Conservation (phyloP, 129 eudicot species). For the Chrysanthemum seticuspe region DNA sequence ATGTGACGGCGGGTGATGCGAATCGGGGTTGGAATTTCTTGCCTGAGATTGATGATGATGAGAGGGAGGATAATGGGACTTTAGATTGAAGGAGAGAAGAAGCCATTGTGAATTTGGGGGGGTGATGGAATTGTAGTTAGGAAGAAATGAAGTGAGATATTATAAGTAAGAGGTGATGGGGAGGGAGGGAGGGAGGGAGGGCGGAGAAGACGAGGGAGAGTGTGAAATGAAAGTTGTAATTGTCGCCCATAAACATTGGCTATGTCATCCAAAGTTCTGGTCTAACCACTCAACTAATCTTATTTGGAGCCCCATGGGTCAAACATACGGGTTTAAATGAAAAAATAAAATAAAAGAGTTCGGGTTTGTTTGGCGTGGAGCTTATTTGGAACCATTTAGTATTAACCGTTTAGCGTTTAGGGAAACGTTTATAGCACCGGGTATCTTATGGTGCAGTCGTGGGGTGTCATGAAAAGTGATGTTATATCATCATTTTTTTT, state of each 20-base stretch:
- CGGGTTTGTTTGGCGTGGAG: no score
- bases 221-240: constrained; percentile 18
- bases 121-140: constrained; percentile 1
- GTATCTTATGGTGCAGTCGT: no score
- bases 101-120: constrained; percentile 22
- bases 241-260: constrained; percentile 40
- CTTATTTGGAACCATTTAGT: no score
- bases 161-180: not conserved
- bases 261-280: constrained; percentile 25
- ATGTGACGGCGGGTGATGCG: constrained; percentile 36
- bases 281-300: constrained; percentile 6
- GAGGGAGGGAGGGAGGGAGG: constrained; percentile 19
- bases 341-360: no score
- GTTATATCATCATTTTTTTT: no score
- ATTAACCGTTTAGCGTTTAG: no score
- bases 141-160: not conserved
- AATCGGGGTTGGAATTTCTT: constrained; percentile 29
- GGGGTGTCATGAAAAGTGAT: no score
- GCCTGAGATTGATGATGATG: constrained; percentile 54
- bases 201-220: constrained; percentile 79
- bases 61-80: constrained; percentile 40
- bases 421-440: no score
- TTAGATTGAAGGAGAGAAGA: constrained; percentile 54
- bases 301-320: no score
- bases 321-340: no score